A percentile compares a stretch with the other conserved stretches of the same genome.
phyloP scores from a whole-genome alignment of 1,284 basidiomycete species.

The Austroboletus niveus region DNA sequence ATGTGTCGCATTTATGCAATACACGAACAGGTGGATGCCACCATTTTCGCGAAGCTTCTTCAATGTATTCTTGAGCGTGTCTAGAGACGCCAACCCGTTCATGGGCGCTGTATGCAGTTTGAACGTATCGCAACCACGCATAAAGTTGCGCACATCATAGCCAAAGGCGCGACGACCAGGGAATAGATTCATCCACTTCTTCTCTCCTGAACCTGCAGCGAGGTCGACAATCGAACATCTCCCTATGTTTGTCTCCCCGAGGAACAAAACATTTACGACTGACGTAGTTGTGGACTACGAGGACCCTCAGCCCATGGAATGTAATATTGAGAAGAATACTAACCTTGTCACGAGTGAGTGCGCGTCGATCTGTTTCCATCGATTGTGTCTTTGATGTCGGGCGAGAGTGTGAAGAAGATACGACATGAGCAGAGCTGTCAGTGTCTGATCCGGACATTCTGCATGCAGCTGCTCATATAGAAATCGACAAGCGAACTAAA shows the following conservation, averaged over 20 bases:
- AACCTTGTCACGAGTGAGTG: slow-evolving; percentile 6
- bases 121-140: slow-evolving; percentile 19
- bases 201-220: slow-evolving; percentile 7
- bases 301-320: slow-evolving; percentile 6
- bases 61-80: slow-evolving; percentile 8
- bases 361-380: background rate
- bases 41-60: slow-evolving; percentile 15
- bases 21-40: slow-evolving; percentile 20
- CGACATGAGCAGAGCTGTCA: slow-evolving; percentile 2
- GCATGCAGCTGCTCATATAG: background rate
- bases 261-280: slow-evolving; percentile 18
- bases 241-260: slow-evolving; percentile 23
- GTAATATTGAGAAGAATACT: background rate
- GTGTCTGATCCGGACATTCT: slow-evolving; percentile 22
- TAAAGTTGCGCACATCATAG: slow-evolving; percentile 8
- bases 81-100: slow-evolving; percentile 5
- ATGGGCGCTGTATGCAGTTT: slow-evolving; percentile 6
- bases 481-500: background rate
- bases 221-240: slow-evolving; percentile 22
- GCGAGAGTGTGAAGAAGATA: slow-evolving; percentile 10
- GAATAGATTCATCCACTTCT: background rate
- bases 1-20: slow-evolving; percentile 20
- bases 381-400: slow-evolving; percentile 14
- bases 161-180: background rate
- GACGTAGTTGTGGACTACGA: slow-evolving; percentile 8